Base-by-base conservation (phyloP, 768 basidiomycete species). In the Phylloporus arenicola region DNA sequence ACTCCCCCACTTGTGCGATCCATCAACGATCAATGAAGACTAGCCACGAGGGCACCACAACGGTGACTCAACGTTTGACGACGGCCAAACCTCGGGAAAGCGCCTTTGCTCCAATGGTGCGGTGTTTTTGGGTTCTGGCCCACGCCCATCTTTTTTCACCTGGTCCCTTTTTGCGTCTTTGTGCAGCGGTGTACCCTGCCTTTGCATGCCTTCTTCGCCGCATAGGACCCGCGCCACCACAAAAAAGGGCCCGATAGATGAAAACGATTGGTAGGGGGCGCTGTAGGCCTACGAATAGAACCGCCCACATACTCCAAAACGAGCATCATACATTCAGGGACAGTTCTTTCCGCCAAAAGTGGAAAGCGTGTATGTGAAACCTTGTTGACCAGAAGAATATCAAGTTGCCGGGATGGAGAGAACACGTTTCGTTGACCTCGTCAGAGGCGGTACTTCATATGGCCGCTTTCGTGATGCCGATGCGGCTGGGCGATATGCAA, bases 11-110 rank as follows among this genome's bases (percentile, higher is more conserved):
- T 4, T 17, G 41, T 50, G 46, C 44, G 52, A 47, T 55, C 55
- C 45, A 57, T 58, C 45, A 47, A 20, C 44, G 58, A 53, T 52
- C 48, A 49, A 49, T 40, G 22, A 48, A 53, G 45, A 10, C 12
- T 38, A 37, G 48, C 61, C 60, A 62, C 51, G 50, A 53, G 47
- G 49, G 40, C 17, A 41, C 50, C 45, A 43, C 50, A 14, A 47
- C 43, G n/a, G 11, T 30, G 29, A 30, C 29, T 30, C 2, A 4
- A 25, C 7, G 4, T 7, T 25, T 25, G 25, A 30, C 11, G 29
- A 12, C 29, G 9, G 31, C 46, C 3, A 41, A 14, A 33, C n/a
- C n/a, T 35, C 34, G 34, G 7, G 34, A n/a, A 35, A 12, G 29
- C 29, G 9, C 29, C 13, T 6, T 34, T 5, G 13, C 34, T 39